phyloP scores from a whole-genome alignment of 352 stramenopile genomes.

The Paralagenidium karlingii region DNA sequence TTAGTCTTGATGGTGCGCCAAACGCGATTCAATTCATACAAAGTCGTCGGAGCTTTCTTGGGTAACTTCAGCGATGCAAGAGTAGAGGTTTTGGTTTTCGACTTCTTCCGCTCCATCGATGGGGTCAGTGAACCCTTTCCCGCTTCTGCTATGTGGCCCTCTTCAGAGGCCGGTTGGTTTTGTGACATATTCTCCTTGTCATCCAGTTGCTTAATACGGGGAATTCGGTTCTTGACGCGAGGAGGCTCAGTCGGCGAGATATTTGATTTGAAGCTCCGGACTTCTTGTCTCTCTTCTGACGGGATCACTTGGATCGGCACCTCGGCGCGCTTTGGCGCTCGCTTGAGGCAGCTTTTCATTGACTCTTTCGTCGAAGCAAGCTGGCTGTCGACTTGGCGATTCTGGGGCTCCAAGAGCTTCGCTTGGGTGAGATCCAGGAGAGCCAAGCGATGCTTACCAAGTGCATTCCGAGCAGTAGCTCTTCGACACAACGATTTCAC shows the following conservation, averaged over 20 bases:
- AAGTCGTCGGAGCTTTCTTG: conserved; percentile 44
- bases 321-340: conserved; percentile 27
- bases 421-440: conserved; percentile 71
- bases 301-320: conserved; percentile 40
- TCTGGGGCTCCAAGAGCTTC: conserved; percentile 48
- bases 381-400: conserved; percentile 52
- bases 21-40: conserved; percentile 69
- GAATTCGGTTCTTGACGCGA: no score
- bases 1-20: conserved; percentile 57
- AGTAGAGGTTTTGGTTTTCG: no score
- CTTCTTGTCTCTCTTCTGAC: no score
- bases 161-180: no score
- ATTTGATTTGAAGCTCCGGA: no score
- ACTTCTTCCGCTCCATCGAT: no score
- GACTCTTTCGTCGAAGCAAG: conserved; percentile 44
- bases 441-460: conserved; percentile 77
- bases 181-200: no score
- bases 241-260: no score
- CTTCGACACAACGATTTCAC: conserved; percentile 77
- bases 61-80: no score
- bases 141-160: no score
- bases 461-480: conserved; percentile 73
- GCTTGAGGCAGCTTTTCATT: conserved; percentile 52
- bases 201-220: no score
- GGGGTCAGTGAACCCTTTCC: no score